These are phyloP conservation scores for Komagataella kurtzmanii DNA, from an alignment of 805 yeast species.

Conservation along the genomic window DNA sequence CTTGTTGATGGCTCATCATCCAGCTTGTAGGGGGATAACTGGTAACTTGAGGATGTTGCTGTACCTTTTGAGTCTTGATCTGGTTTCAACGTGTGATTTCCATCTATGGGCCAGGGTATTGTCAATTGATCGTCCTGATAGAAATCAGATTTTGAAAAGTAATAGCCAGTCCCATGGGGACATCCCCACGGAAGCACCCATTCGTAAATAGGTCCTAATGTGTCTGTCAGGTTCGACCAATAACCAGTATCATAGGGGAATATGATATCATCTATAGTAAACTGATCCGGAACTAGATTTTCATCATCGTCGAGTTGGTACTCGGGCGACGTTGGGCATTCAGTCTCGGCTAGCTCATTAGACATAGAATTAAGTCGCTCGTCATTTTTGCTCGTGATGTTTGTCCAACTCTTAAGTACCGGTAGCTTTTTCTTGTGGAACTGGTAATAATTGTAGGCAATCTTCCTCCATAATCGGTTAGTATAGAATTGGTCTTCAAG, in stretches of 20 bases:
- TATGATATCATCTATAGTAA: conserved; percentile 49
- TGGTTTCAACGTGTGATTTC: conserved; percentile 26
- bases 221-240: conserved; percentile 32
- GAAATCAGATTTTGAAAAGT: conserved; percentile 32
- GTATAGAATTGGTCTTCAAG: conserved; percentile 50
- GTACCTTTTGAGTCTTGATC: background rate
- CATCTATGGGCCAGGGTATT: conserved; percentile 93
- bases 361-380: background rate
- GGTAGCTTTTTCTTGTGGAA: conserved; percentile 29
- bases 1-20: conserved; percentile 23
- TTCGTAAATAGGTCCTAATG: conserved; percentile 47
- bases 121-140: conserved; percentile 44
- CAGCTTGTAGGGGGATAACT: background rate
- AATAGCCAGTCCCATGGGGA: conserved; percentile 47
- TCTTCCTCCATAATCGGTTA: conserved; percentile 37
- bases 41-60: background rate
- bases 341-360: background rate
- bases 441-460: conserved; percentile 26
- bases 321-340: background rate
- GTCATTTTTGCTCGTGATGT: conserved; percentile 3
- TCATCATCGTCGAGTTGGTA: conserved; percentile 1
- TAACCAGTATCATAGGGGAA: conserved; percentile 79
- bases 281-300: conserved; percentile 9
- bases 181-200: conserved; percentile 68
- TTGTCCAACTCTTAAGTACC: conserved; percentile 30